Conservation (phyloP, 2,329 filamentous ascomycete genomes). For the Alternaria sp. region DNA sequence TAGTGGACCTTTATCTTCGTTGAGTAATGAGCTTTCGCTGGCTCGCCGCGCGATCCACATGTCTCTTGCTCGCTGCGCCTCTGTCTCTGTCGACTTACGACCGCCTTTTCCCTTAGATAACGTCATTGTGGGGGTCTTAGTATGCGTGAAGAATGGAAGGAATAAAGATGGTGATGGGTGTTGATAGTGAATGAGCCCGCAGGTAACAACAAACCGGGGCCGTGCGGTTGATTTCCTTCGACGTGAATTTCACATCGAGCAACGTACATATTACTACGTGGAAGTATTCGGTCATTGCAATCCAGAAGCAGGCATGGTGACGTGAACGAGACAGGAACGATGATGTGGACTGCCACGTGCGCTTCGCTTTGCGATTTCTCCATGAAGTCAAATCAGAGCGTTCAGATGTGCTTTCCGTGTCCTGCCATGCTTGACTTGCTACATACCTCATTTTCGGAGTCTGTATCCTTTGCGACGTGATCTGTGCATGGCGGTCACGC, state of each 20-base stretch:
- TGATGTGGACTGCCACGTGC: background rate
- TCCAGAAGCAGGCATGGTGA: background rate
- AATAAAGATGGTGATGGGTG: background rate
- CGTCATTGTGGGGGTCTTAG: background rate
- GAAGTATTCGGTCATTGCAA: background rate
- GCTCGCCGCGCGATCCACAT: background rate
- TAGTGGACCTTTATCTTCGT: background rate
- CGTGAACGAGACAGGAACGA: background rate
- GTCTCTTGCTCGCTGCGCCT: background rate
- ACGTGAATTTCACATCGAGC: background rate
- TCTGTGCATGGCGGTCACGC: background rate
- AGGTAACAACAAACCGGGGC: background rate
- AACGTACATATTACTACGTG: background rate
- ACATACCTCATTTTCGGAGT: background rate
- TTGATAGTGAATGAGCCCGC: fast-evolving
- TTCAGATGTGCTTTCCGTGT: no score
- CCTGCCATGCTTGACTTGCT: background rate
- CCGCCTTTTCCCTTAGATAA: background rate
- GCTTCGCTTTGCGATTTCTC: background rate
- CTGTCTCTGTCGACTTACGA: background rate
- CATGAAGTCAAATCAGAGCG: background rate
- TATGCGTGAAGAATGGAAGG: fast-evolving
- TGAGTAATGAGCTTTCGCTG: background rate
- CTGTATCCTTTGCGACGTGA: background rate
- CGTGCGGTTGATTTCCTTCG: background rate